Evolutionary conservation across 768 basidiomycete genomes (phyloP).

Genomic region (Auriscalpium microsporum): DNA sequence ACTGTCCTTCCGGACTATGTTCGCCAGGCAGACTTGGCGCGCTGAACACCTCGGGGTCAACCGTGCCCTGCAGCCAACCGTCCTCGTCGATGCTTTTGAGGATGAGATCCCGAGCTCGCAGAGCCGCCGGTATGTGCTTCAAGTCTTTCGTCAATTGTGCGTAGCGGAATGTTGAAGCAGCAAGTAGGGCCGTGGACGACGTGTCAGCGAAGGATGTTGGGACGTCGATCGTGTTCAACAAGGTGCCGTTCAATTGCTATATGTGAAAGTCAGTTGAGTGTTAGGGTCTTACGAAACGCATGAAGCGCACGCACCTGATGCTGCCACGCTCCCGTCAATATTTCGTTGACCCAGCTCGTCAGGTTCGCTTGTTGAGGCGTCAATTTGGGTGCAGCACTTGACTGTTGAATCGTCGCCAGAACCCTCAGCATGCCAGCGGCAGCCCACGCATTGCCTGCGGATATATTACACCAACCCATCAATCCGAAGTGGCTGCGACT

Average conservation of each 20-base stretch:
- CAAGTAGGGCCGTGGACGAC: constrained; percentile 48
- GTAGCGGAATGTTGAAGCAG: constrained; percentile 47
- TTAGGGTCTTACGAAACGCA: not conserved
- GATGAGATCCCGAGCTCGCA: constrained; percentile 31
- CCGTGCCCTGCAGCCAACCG: constrained; percentile 14
- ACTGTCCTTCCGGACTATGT: constrained; percentile 14
- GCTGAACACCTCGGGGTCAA: constrained; percentile 2
- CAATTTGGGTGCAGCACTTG: constrained; percentile 31
- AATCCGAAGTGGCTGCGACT: not conserved
- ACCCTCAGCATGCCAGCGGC: constrained; percentile 61
- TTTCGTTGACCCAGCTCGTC: constrained; percentile 46
- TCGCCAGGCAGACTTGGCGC: not conserved
- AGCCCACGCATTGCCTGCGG: constrained; percentile 58
- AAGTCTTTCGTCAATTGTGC: constrained; percentile 32
- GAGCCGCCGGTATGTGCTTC: constrained; percentile 32
- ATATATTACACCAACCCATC: not conserved
- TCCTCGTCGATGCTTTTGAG: constrained; percentile 29
- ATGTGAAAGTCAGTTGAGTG: not conserved
- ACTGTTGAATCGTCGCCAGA: constrained; percentile 41
- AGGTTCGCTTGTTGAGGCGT: constrained; percentile 34
- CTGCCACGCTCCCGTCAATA: constrained; percentile 34
- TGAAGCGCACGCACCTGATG: constrained; percentile 32
- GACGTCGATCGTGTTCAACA: constrained; percentile 46
- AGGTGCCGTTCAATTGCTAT: constrained; percentile 35
- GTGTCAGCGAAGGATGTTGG: constrained; percentile 44